Evolutionary conservation across 306 rosid species (phyloP), one percentile per base, ranked within the genome.

Genomic region (Prinsepia uniflora): DNA sequence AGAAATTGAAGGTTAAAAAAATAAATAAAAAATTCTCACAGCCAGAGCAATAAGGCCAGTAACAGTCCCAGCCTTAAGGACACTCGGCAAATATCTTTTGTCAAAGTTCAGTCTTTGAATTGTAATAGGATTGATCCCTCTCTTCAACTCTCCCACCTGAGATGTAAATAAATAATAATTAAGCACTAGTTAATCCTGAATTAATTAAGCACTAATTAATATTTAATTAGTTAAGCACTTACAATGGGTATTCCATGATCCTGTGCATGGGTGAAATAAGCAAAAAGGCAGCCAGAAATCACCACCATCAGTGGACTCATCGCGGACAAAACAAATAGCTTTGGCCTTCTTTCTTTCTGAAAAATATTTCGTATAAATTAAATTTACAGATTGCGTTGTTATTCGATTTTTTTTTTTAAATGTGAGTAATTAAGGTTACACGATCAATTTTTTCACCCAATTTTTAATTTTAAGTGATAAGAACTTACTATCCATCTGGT

Each of bases 311-410:
- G 86, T 10, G 98, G 97, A 75, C 85, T 83, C 70, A 93, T 81
- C 1, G 98, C 98, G 2, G 93, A 80, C 18, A 90, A 89, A 96
- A 93, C 90, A 80, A 93, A 93, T 36, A 93, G 84, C 76, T 90
- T 84, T 62, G 90, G 90, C 1, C 62, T 90, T 68, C 7, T 87
- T 6, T 52, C 22, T 73, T 71, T 88, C 98, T 93, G 88, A 57
- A 70, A 74, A 40, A 5, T 22, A 48, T 48, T 13, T 4, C 15
- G 5, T 48, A 48, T 48, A 11, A 13, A 48, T 17, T 48, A 48
- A 6, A 48, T 47, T 47, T 47, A 47, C 36, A 30, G 36, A 30
- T 30, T 30, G 36, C 2, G 2, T 30, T 30, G 3, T 30, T 30
- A 30, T 2, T 30, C 3, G 4, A 30, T 1, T 30, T 30, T 30